Percentiles rank a stretch among this genome's conserved stretches.
These are phyloP conservation scores for Talaromyces sp. DNA, from an alignment of 2,329 filamentous ascomycete species.

Conservation along the genomic window DNA sequence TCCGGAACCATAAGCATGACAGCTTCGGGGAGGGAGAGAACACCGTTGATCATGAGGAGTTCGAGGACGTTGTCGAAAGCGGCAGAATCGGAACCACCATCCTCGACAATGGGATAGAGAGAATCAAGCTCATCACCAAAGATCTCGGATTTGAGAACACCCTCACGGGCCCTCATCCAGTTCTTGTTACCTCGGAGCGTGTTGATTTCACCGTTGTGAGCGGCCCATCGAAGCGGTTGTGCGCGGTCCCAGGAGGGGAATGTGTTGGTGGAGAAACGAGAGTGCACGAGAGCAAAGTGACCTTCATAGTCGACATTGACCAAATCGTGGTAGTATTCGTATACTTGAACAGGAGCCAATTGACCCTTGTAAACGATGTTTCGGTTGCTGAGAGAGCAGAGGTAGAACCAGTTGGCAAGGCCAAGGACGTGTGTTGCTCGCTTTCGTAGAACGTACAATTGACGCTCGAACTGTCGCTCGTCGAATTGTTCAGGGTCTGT, in stretches of 20 bases:
- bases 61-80: constrained; percentile 97
- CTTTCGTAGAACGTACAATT: constrained; percentile 92
- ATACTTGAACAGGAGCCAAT: constrained; percentile 88
- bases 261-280: constrained; percentile 95
- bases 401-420: constrained; percentile 97
- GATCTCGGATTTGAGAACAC: constrained; percentile 85
- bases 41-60: constrained; percentile 89
- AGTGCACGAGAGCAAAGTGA: constrained; percentile 95
- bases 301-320: constrained; percentile 96
- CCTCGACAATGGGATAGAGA: constrained; percentile 92
- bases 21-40: constrained; percentile 88
- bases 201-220: constrained; percentile 98
- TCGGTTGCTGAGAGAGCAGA: constrained; percentile 93
- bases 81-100: constrained; percentile 92
- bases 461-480: constrained; percentile 80
- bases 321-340: constrained; percentile 96
- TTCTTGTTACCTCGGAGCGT: constrained; percentile 97
- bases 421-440: constrained; percentile 91
- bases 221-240: constrained; percentile 92
- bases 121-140: constrained; percentile 89
- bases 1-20: constrained; percentile 99
- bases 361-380: constrained; percentile 99
- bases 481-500: constrained; percentile 79
- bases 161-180: constrained; percentile 97
- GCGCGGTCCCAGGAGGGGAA: constrained; percentile 98